A percentile compares a stretch with the other conserved stretches of the same genome.
Evolutionary conservation across 163 green algal genomes (phyloP).

Genomic region (Trebouxiophyceae sp.): DNA sequence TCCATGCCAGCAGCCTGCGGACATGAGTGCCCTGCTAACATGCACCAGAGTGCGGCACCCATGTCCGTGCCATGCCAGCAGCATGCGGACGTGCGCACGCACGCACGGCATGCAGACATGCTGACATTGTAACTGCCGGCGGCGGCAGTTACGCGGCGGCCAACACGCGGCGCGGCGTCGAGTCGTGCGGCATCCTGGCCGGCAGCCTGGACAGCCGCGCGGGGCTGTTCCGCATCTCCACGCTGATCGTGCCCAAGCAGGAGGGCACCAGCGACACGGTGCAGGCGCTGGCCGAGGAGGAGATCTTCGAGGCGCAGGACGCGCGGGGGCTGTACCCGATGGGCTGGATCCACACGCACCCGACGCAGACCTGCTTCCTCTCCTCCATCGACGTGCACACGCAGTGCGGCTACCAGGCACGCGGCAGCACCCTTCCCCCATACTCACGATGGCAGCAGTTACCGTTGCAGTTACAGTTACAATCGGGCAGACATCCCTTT

Average conservation of each 20-base stretch:
- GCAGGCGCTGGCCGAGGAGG: conserved; percentile 76
- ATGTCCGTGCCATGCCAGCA: no score
- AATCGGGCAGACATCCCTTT: no score
- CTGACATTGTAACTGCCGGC: no score
- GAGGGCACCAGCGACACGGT: conserved; percentile 83
- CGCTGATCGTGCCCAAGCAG: conserved; percentile 93
- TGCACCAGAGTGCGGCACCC: no score
- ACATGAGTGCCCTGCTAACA: no score
- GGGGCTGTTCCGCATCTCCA: conserved; percentile 78
- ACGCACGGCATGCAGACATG: no score
- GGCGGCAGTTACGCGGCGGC: conserved; percentile 30
- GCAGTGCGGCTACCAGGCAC: conserved; percentile 77
- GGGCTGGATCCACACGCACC: conserved; percentile 97
- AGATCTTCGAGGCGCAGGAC: conserved; percentile 78
- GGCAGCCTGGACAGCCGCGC: conserved; percentile 55
- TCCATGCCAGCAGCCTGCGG: no score
- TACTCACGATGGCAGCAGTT: not conserved
- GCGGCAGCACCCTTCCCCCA: not conserved
- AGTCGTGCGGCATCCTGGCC: conserved; percentile 88
- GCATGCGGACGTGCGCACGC: no score
- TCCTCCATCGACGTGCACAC: conserved; percentile 93
- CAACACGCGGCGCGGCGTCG: conserved; percentile 72
- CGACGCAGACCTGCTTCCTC: conserved; percentile 94
- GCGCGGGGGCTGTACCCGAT: conserved; percentile 73
- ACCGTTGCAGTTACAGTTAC: no score